These are phyloP conservation scores for Spongospora subterranea DNA, from an alignment of 208 protist genomes.

Conservation along the genomic window DNA sequence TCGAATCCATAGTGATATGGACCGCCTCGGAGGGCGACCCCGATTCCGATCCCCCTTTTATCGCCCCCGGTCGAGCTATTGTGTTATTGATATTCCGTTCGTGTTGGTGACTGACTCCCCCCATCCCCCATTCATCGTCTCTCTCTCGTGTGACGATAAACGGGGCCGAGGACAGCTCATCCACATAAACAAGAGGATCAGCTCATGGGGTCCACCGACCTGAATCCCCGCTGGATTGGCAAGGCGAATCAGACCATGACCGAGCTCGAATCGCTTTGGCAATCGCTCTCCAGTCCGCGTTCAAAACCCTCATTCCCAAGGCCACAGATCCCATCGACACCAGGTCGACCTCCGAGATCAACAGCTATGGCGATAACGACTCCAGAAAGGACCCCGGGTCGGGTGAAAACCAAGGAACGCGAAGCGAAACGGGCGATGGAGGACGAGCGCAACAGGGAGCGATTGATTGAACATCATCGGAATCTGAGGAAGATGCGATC, in stretches of 20 bases:
- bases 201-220: too few relatives aligned
- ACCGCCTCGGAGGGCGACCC: too few relatives aligned
- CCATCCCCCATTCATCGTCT: too few relatives aligned
- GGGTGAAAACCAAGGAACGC: not conserved
- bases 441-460: not conserved
- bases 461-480: not conserved
- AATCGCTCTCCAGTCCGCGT: not conserved
- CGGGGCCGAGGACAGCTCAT: too few relatives aligned
- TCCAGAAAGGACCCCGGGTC: not conserved
- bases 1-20: too few relatives aligned
- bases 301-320: not conserved
- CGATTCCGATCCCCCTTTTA: too few relatives aligned
- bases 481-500: constrained; percentile 37
- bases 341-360: not conserved
- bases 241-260: not conserved
- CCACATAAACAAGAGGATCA: too few relatives aligned
- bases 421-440: not conserved
- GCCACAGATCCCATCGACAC: not conserved
- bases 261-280: not conserved
- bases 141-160: too few relatives aligned
- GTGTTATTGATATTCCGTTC: too few relatives aligned
- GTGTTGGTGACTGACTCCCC: too few relatives aligned
- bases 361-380: not conserved
- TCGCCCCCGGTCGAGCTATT: too few relatives aligned
- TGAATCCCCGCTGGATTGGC: not conserved